These are phyloP conservation scores for Volutella citrinella DNA, from an alignment of 2,329 filamentous ascomycete genomes.

Conservation along the genomic window DNA sequence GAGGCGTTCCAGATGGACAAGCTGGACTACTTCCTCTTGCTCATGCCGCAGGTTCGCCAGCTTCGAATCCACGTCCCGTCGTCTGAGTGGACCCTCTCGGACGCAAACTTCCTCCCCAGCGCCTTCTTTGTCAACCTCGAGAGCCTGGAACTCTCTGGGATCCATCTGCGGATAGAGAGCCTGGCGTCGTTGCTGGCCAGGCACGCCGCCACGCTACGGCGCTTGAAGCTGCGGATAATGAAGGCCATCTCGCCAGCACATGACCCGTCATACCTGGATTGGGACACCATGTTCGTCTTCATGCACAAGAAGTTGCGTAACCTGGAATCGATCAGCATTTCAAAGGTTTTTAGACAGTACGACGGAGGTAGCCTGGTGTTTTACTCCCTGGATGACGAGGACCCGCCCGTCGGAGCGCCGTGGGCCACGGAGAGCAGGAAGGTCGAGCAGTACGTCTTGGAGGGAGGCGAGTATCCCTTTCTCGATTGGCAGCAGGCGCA, in stretches of 20 bases:
- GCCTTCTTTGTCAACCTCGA: conserved; percentile 17
- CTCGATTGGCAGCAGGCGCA: conserved; percentile 11
- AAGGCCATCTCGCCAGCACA: conserved; percentile 8
- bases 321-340: conserved; percentile 9
- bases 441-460: conserved; percentile 15
- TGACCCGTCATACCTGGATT: conserved; percentile 8
- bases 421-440: conserved; percentile 5
- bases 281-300: conserved; percentile 15
- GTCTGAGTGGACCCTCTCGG: conserved; percentile 2
- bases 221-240: conserved; percentile 9
- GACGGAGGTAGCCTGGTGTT: conserved; percentile 3
- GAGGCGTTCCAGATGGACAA: conserved; percentile 11
- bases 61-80: conserved; percentile 10
- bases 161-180: conserved; percentile 13
- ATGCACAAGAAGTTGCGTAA: conserved; percentile 9
- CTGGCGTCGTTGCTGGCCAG: conserved; percentile 13
- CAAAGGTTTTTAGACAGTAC: conserved; percentile 11
- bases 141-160: conserved; percentile 11
- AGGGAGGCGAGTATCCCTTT: conserved; percentile 16
- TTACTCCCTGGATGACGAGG: too few species aligned
- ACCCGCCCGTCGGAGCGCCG: too few species aligned
- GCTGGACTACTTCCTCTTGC: conserved; percentile 17
- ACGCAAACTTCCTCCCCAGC: conserved; percentile 15
- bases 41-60: conserved; percentile 17
- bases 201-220: conserved; percentile 14